These are phyloP conservation scores for Amanita jacksonii DNA, from an alignment of 768 basidiomycete genomes.

Conservation along the genomic window DNA sequence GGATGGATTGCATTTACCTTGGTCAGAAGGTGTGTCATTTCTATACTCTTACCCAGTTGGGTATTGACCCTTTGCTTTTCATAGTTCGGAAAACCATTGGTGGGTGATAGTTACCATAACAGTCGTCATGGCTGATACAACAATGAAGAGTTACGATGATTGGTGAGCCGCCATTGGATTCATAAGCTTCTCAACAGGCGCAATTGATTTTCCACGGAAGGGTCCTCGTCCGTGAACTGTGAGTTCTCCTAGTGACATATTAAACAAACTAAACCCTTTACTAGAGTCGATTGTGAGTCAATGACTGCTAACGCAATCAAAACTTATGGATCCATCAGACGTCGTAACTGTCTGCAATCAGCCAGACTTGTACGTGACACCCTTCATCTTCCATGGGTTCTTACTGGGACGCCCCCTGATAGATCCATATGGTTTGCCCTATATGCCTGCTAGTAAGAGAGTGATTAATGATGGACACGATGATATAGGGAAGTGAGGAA, in stretches of 20 bases:
- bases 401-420: background rate
- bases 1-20: constrained; percentile 95
- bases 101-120: constrained; percentile 23
- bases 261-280: constrained; percentile 1
- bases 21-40: constrained; percentile 66
- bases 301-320: background rate
- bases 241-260: constrained; percentile 20
- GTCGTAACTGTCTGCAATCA: constrained; percentile 66
- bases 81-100: constrained; percentile 71
- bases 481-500: constrained; percentile 78
- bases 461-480: background rate
- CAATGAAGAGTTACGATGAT: constrained; percentile 30
- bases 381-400: constrained; percentile 8
- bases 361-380: constrained; percentile 63
- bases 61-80: background rate
- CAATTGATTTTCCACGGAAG: constrained; percentile 20
- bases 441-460: background rate
- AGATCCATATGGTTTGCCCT: constrained; percentile 73
- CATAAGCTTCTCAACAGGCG: background rate
- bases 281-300: constrained; percentile 62
- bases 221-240: constrained; percentile 71
- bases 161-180: too few species aligned
- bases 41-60: too few species aligned
- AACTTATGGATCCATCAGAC: constrained; percentile 26
- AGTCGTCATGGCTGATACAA: background rate